Evolutionary conservation across 2,329 filamentous ascomycete species (phyloP).

Genomic region (Penicillium paneum): DNA sequence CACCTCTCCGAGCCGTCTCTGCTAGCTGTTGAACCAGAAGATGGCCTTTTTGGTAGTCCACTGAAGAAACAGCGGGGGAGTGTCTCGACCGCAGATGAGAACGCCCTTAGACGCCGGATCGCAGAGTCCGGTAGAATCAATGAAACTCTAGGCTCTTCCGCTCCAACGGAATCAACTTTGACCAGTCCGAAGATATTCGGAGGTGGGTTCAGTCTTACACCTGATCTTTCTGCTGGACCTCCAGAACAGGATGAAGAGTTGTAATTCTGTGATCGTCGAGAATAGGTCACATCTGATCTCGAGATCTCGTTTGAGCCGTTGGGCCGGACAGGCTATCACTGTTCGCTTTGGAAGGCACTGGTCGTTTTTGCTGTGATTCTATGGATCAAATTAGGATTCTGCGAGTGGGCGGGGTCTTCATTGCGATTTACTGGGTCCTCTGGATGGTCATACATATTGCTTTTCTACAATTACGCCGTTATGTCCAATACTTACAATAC

Average conservation of each 20-base stretch:
- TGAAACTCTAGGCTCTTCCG: slow-evolving; percentile 31
- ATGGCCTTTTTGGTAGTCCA: slow-evolving; percentile 45
- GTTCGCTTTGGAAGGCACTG: neutral
- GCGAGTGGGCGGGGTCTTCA: neutral
- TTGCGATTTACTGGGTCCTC: neutral
- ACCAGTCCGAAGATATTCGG: slow-evolving; percentile 15
- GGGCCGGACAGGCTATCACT: neutral
- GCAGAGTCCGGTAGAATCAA: slow-evolving; percentile 40
- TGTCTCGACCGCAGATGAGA: slow-evolving; percentile 43
- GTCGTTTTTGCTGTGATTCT: neutral
- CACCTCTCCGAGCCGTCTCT: slow-evolving; percentile 21
- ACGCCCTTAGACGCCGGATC: slow-evolving; percentile 40
- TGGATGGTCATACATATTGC: slow-evolving; percentile 3
- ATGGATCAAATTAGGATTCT: neutral
- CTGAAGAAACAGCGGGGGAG: slow-evolving; percentile 49
- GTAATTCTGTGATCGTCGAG: slow-evolving; percentile 12
- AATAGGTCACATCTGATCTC: neutral
- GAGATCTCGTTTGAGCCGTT: neutral
- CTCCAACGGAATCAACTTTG: slow-evolving; percentile 12
- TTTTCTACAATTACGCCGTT: slow-evolving; percentile 22
- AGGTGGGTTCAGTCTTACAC: slow-evolving; percentile 8
- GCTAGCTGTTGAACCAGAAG: slow-evolving; percentile 24
- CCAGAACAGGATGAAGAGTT: slow-evolving; percentile 31
- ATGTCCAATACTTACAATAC: slow-evolving; percentile 22
- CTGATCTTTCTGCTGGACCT: slow-evolving; percentile 13